These are phyloP conservation scores for Fusarium azukiicola DNA, from an alignment of 2,329 filamentous ascomycete species.

Conservation along the genomic window DNA sequence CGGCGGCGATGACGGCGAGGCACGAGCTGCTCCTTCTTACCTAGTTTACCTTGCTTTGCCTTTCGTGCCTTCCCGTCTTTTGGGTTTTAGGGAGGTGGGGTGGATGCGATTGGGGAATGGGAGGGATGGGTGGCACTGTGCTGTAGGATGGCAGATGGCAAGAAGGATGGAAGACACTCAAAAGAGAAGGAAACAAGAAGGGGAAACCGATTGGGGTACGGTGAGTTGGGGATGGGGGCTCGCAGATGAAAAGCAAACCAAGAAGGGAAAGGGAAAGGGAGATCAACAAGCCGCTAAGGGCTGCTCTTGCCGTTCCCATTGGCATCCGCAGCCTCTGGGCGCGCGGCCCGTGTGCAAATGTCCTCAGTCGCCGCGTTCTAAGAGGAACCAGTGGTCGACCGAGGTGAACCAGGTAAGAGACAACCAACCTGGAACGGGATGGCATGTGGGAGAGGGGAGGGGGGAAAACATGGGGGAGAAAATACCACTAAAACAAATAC, in stretches of 20 bases:
- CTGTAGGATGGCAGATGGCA: neutral
- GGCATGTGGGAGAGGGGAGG: neutral
- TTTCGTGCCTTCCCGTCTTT: constrained; percentile 29
- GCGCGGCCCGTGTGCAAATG: constrained; percentile 38
- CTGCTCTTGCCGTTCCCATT: constrained; percentile 46
- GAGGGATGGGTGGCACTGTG: neutral
- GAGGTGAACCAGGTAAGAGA: constrained; percentile 20
- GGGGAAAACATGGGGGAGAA: constrained; percentile 16
- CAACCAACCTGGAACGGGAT: neutral
- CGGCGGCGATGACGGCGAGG: constrained; percentile 45
- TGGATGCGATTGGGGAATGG: neutral
- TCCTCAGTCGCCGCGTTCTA: constrained; percentile 32
- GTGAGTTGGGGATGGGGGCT: constrained; percentile 33
- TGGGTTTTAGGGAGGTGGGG: constrained; percentile 18
- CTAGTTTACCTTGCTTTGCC: constrained; percentile 29
- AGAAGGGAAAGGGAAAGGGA: constrained; percentile 44
- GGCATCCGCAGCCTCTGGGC: constrained; percentile 41
- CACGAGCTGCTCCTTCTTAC: constrained; percentile 39
- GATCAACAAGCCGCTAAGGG: constrained; percentile 52
- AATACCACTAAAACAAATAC: constrained; percentile 36
- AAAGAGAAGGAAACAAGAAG: constrained; percentile 27
- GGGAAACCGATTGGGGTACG: constrained; percentile 32
- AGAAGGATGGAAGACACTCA: neutral
- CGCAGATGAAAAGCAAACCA: constrained; percentile 32
- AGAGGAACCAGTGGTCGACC: constrained; percentile 35